A percentile compares a stretch with the other conserved stretches of the same genome.
phyloP scores from a whole-genome alignment of 768 basidiomycete species.

The Wakefieldia striispora region DNA sequence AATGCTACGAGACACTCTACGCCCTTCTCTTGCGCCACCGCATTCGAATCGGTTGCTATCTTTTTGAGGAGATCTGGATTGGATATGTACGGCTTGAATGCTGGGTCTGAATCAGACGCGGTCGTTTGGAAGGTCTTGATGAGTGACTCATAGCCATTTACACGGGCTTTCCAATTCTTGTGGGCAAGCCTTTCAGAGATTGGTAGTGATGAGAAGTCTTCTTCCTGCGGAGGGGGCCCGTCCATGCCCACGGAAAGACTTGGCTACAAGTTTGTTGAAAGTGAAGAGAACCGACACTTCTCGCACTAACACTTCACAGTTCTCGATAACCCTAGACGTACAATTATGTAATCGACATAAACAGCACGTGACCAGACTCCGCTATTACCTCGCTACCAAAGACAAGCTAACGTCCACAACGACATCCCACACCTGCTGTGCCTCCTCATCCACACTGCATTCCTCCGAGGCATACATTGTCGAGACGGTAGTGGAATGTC shows the following conservation, averaged over 20 bases:
- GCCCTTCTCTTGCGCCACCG: slow-evolving; percentile 97
- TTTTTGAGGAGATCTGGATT: slow-evolving; percentile 80
- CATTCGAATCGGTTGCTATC: slow-evolving; percentile 88
- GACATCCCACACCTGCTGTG: slow-evolving; percentile 53
- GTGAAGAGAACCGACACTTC: slow-evolving; percentile 10
- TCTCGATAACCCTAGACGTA: slow-evolving; percentile 9
- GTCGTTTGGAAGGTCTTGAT: slow-evolving; percentile 86
- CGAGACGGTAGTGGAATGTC: slow-evolving; percentile 46
- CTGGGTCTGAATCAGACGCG: slow-evolving; percentile 90
- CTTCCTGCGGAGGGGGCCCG: slow-evolving; percentile 87
- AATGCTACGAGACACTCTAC: slow-evolving; percentile 84
- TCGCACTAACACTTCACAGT: background rate
- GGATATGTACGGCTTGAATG: slow-evolving; percentile 85
- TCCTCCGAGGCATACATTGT: slow-evolving; percentile 42
- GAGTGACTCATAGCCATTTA: slow-evolving; percentile 87
- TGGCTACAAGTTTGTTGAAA: slow-evolving; percentile 4
- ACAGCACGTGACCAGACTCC: slow-evolving; percentile 23
- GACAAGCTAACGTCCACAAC: slow-evolving; percentile 58
- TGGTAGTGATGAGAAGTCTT: slow-evolving; percentile 83
- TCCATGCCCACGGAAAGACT: slow-evolving; percentile 56
- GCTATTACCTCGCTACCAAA: slow-evolving; percentile 38
- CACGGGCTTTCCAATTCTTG: slow-evolving; percentile 99
- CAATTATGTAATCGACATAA: slow-evolving; percentile 22
- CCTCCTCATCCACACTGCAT: slow-evolving; percentile 49
- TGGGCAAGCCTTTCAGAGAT: slow-evolving; percentile 80